A percentile compares a stretch with the other conserved stretches of the same genome.
phyloP scores from a whole-genome alignment of 2,329 filamentous ascomycete genomes.

The Ceratocystis albifundus region DNA sequence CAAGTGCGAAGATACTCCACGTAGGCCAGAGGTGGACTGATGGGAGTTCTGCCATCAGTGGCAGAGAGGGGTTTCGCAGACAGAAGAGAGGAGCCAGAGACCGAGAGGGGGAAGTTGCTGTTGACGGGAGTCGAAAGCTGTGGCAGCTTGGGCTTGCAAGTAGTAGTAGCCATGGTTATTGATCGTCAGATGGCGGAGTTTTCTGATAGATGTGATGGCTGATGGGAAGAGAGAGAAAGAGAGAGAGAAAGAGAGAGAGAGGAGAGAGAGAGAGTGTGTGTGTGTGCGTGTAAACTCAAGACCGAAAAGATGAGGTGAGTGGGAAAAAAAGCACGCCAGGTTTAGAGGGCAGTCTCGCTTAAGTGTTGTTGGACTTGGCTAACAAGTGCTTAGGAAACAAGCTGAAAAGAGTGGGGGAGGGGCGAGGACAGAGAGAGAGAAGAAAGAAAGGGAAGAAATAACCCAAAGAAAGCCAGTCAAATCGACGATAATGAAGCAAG shows the following conservation, averaged over 20 bases:
- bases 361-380: constrained; percentile 15
- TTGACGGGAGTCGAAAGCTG: constrained; percentile 53
- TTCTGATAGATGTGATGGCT: background rate
- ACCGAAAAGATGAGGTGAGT: constrained; percentile 12
- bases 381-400: constrained; percentile 16
- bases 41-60: constrained; percentile 65
- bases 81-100: constrained; percentile 57
- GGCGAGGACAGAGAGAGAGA: background rate
- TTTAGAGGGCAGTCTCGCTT: constrained; percentile 15
- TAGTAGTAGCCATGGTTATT: constrained; percentile 23
- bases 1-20: constrained; percentile 84
- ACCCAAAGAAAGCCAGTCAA: background rate
- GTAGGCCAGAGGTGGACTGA: constrained; percentile 82
- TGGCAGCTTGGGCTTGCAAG: constrained; percentile 47
- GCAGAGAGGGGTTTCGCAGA: constrained; percentile 37
- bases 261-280: no score
- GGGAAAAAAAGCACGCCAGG: background rate
- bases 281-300: background rate
- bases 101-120: constrained; percentile 50
- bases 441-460: constrained; percentile 14
- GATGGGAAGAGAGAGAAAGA: background rate
- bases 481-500: constrained; percentile 8
- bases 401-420: constrained; percentile 20
- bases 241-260: background rate
- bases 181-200: constrained; percentile 1